Conservation (phyloP, 148 eudicot species). For the Dianthus caryophyllus region DNA sequence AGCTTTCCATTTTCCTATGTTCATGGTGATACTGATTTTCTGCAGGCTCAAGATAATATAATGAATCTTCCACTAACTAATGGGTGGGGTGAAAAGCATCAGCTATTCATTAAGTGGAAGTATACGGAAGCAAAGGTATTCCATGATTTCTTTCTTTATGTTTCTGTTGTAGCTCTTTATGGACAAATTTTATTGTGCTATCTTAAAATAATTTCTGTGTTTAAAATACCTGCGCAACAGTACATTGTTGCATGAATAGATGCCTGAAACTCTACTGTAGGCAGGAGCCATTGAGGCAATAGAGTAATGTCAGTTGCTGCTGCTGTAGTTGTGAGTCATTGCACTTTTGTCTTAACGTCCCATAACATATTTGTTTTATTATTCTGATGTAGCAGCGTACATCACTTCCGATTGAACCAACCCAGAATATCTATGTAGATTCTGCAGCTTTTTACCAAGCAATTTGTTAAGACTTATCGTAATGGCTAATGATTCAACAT, state of each 20-base stretch:
- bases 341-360: not conserved
- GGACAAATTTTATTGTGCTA: not conserved
- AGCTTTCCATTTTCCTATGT: not conserved
- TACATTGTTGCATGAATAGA: too few relatives aligned
- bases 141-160: not conserved
- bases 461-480: not conserved
- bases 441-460: not conserved
- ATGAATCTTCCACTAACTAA: conserved; percentile 79
- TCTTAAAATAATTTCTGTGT: too few relatives aligned
- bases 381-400: not conserved
- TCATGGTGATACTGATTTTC: conserved; percentile 18
- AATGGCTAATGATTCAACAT: not conserved
- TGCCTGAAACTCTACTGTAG: too few relatives aligned
- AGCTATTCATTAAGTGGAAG: conserved; percentile 78
- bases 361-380: not conserved
- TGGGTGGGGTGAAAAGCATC: conserved; percentile 99
- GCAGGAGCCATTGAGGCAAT: too few relatives aligned
- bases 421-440: not conserved
- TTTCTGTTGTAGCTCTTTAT: not conserved
- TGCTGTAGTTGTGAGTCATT: not conserved
- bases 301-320: not conserved
- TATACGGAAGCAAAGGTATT: conserved; percentile 91
- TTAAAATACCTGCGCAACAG: too few relatives aligned
- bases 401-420: not conserved
- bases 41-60: conserved; percentile 95